Evolutionary conservation across 176 grass and related monocot genomes (phyloP), one percentile per base, ranked within the genome.

Genomic region (Alloteropsis semialata): DNA sequence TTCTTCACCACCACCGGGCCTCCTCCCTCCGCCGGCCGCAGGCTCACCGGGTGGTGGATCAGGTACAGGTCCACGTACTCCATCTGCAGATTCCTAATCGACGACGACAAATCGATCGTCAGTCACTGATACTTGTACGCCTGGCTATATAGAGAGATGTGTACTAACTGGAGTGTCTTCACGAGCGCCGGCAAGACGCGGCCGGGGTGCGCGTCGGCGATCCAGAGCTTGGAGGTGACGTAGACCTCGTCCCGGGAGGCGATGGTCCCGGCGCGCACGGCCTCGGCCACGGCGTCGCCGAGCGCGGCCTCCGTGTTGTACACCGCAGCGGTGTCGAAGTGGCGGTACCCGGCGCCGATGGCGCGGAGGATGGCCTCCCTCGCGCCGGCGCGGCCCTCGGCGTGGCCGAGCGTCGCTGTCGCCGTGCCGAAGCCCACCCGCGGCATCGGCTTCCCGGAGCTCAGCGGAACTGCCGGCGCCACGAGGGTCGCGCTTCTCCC

Each of bases 211-310:
- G 67, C 57, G 29, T 90, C 84, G 24, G 6, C 8, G 64, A 76
- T 27, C 84, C 84, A 90, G 38, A 87, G 65, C 84, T 90, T 87
- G 33, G 80, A 83, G 4, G 84, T 87, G 68, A 90, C 16, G 84
- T 80, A 90, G 19, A 90, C 17, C 6, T 84, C 84, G 32, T 79
- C 80, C 0, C 84, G 68, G 24, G 74, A 80, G 0, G 59, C 41
- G 14, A 90, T 0, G 1, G 36, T 15, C 0, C 84, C 80, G 2
- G 34, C 15, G 0, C 64, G 30, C 0, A 80, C 34, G 2, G 89
- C 84, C 5, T 59, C 39, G 1, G 49, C 24, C 5, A 60, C 37
- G 21, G 74, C 89, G 32, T 78, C 74, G 3, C 84, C 84, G 22
- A 90, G 10, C 16, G 59, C 7, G 2, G 19, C 25, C 50, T 90